Evolutionary conservation across 257 asterid genomes (phyloP).

Genomic region (Solanum infundibuliforme): DNA sequence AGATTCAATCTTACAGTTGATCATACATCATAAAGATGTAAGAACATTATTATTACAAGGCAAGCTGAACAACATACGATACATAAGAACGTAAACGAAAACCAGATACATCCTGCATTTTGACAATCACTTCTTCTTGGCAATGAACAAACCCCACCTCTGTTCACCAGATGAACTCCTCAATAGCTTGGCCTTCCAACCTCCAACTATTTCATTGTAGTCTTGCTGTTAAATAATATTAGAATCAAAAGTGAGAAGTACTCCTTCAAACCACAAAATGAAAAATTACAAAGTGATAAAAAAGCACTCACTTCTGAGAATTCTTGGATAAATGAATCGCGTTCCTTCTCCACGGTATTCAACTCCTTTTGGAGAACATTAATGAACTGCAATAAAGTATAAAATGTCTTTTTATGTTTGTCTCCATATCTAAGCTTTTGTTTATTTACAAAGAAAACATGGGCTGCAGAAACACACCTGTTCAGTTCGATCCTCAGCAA

Average conservation of each 20-base stretch:
- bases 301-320: conserved; percentile 56
- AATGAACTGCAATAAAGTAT: conserved; percentile 45
- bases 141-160: conserved; percentile 93
- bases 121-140: conserved; percentile 28
- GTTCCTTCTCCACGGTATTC: conserved; percentile 59
- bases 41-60: neutral
- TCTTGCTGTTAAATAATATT: conserved; percentile 24
- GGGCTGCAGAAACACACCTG: conserved; percentile 39
- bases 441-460: neutral
- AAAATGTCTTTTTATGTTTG: neutral
- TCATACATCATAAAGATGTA: neutral
- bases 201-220: conserved; percentile 62
- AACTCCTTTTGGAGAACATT: conserved; percentile 74
- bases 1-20: neutral
- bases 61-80: neutral
- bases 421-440: neutral
- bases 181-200: conserved; percentile 77
- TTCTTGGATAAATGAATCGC: conserved; percentile 54
- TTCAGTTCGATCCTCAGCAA: conserved; percentile 85
- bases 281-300: neutral
- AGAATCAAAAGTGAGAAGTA: neutral
- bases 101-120: neutral
- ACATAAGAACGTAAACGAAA: neutral
- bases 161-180: conserved; percentile 86
- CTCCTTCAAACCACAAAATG: neutral